Percentiles rank a stretch among this genome's conserved stretches.
phyloP scores from a whole-genome alignment of 108 stramenopile species.

The Fistulifera pelliculosa region DNA sequence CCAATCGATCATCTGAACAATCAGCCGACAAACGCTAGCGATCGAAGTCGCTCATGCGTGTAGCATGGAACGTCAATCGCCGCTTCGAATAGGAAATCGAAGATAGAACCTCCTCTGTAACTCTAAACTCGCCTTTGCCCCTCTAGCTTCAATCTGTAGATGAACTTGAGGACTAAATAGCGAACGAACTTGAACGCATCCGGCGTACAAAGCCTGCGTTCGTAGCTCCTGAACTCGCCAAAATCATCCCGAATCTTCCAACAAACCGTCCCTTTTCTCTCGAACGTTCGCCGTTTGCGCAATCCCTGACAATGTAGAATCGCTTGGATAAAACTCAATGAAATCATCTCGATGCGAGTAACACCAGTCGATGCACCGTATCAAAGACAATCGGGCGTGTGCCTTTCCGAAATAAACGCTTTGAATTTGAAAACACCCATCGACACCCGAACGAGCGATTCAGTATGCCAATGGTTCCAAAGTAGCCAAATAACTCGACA shows the following conservation, averaged over 20 bases:
- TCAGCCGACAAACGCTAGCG: too few species aligned
- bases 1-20: too few species aligned
- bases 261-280: constrained; percentile 1
- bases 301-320: constrained; percentile 4
- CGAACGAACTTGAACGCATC: neutral
- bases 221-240: neutral
- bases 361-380: constrained; percentile 10
- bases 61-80: neutral
- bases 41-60: neutral
- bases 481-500: too few species aligned
- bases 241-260: constrained; percentile 4
- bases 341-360: constrained; percentile 10
- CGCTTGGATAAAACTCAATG: neutral
- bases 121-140: neutral
- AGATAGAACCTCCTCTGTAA: neutral
- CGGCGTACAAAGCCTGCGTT: neutral
- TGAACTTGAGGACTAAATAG: constrained; percentile 2
- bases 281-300: constrained; percentile 2
- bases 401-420: too few species aligned
- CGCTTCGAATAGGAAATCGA: neutral
- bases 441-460: too few species aligned
- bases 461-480: too few species aligned
- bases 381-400: constrained; percentile 4
- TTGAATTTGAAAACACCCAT: too few species aligned
- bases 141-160: neutral